Base-by-base conservation (phyloP, 2,329 filamentous ascomycete genomes). In the Talaromyces sp. region DNA sequence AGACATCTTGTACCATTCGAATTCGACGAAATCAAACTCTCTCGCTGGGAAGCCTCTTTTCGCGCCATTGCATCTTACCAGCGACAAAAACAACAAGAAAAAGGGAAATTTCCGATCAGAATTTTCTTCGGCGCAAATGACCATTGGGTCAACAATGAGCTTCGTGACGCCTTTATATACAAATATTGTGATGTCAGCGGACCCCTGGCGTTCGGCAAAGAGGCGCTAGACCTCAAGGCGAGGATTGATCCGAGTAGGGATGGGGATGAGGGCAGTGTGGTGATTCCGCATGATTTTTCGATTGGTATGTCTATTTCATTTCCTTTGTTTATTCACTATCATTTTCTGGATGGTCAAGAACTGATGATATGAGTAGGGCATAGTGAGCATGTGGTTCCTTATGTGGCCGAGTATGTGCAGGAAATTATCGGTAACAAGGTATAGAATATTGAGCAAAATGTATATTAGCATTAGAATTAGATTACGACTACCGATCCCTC, bases 231-330 rank as follows among this genome's bases (percentile, higher is more conserved):
- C 63, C 19, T 66, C 22, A 16, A 10, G 27, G 60, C 61, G 2
- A 11, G 43, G 33, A 61, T 66, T 49, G 65, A 66, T 57, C 65
- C 65, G 24, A 56, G 60, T 56, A 37, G n/a, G 11, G 64, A 66
- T 60, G 64, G 64, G 14, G 64, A 66, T 60, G 64, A 63, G 54
- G 43, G 37, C 24, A 66, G 60, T 66, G 64, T 66, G 10, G 56
- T 64, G 56, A 66, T 66, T 64, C 65, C 65, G 27, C 65, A 66
- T 66, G 65, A 66, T 60, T 66, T 66, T 52, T 63, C 65, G n/a
- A 66, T 63, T 43, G 35, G 65, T 66, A 43, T 35, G 65, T 66
- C 27, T 1, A 14, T 10, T 31, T 31, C 27, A 31, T 31, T 31
- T 6, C 27, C 4, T 6, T 8, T 31, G 4, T 31, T 43, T n/a